phyloP scores from a whole-genome alignment of 176 grass and related monocot species.

The Saccharum spontaneum region DNA sequence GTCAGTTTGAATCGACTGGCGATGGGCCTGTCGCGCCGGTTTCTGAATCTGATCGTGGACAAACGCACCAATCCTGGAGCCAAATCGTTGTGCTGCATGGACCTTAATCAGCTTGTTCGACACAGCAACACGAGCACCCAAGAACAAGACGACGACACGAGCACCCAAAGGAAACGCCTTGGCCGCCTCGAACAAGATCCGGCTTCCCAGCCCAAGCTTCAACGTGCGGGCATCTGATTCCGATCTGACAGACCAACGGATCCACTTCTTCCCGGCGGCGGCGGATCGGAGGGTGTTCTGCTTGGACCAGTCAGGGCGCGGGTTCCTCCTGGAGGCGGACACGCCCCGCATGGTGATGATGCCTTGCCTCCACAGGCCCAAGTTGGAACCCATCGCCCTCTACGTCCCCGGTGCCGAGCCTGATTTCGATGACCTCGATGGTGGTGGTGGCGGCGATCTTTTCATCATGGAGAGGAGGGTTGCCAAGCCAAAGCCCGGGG shows the following conservation, averaged over 20 bases:
- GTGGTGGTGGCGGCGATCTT: neutral
- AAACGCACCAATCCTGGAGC: neutral
- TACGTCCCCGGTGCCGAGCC: neutral
- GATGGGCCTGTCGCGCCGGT: neutral
- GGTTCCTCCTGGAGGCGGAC: neutral
- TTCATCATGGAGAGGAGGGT: neutral
- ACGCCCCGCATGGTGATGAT: neutral
- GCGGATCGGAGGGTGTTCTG: neutral
- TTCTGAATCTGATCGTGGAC: constrained; percentile 12
- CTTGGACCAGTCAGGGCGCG: neutral
- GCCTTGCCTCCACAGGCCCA: neutral
- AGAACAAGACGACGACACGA: no score
- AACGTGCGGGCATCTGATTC: neutral
- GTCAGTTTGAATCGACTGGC: no score
- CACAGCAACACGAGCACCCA: no score
- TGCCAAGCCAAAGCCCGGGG: neutral
- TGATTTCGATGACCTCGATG: neutral
- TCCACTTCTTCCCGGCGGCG: neutral
- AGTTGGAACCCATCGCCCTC: neutral
- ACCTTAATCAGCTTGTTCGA: neutral
- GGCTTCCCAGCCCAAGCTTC: neutral
- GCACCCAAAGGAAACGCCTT: no score
- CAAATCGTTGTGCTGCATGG: neutral
- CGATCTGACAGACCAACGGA: neutral
- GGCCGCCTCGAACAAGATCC: no score